Base-by-base conservation (phyloP, 441 rosid genomes). In the Mallotus repandus region DNA sequence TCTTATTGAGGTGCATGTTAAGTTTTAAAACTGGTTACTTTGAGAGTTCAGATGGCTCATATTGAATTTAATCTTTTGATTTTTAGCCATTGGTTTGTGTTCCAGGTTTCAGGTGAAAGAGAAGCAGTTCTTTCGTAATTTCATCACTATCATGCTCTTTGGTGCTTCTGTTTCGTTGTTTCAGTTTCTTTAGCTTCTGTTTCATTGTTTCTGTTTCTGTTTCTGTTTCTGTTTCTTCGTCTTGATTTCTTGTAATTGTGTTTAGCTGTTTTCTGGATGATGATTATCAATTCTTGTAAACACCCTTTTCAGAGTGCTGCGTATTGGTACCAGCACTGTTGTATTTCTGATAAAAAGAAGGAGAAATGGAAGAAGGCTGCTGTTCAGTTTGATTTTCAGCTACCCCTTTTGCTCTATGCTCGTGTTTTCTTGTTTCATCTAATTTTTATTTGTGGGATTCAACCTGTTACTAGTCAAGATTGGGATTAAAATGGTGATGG, bases 401-500 rank as follows among this genome's bases (percentile, higher is more conserved):
- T 52, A 18, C 18, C 59, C 41, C 25, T 76, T 75, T 63, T 74
- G 29, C 35, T 74, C 65, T 78, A 52, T 67, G 53, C 75, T 79
- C 76, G 14, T 15, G 9, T 71, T 63, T 63, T 81, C 49, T 60
- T 82, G 66, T 73, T 76, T 72, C 66, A 54, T 25, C 41, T 87
- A 25, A 25, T 25, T 25, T 16, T 72, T 18, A 14, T 81, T 38
- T 75, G 70, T 63, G 60, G 68, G 0, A 16, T 79, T 72, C 63
- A 48, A 70, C 85, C 78, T 16, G 73, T 73, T 66, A 80, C 83
- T 0, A 70, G 88, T 72, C 88, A 83, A 75, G 77, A 5, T 0
- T 90, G 92, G 92, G 97, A 92, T 46, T 25, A 25, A 25, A 25
- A 25, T 25, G 29, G 1, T 25, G 29, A 25, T 25, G 76, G 94